Percentiles rank a stretch among this genome's conserved stretches.
Evolutionary conservation across 768 basidiomycete genomes (phyloP).

Genomic region (Lepiota venenata): DNA sequence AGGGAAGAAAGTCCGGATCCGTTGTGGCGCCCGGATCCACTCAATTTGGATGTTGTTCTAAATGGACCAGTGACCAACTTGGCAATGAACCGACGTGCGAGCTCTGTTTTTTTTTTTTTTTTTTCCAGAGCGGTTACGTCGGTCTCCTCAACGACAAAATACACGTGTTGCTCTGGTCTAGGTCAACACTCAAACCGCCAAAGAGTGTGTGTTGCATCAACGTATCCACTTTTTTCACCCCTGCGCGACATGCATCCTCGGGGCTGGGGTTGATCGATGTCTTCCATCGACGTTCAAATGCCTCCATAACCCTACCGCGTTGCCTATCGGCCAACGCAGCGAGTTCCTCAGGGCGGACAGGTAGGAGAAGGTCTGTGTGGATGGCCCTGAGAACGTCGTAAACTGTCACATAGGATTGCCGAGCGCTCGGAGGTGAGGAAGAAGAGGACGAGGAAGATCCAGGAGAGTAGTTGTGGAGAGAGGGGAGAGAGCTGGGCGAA

Average conservation of each 20-base stretch:
- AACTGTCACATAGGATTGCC: slow-evolving; percentile 48
- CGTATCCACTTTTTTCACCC: slow-evolving; percentile 47
- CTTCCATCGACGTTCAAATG: slow-evolving; percentile 45
- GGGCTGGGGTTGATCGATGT: slow-evolving; percentile 28
- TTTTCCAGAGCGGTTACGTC: neutral
- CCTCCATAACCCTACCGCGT: slow-evolving; percentile 33
- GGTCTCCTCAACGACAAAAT: slow-evolving; percentile 44
- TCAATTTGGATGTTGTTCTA: neutral
- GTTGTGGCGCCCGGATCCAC: neutral
- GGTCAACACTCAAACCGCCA: slow-evolving; percentile 44
- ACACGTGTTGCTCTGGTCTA: slow-evolving; percentile 33
- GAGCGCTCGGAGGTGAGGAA: slow-evolving; percentile 38
- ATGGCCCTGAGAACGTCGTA: slow-evolving; percentile 49
- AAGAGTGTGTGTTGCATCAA: slow-evolving; percentile 46
- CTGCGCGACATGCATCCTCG: slow-evolving; percentile 29
- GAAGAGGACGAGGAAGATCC: no score
- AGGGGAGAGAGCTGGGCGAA: no score
- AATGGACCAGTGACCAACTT: neutral
- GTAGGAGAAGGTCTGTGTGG: slow-evolving; percentile 31
- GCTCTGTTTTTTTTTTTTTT: no score
- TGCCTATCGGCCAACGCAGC: slow-evolving; percentile 37
- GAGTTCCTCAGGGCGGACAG: slow-evolving; percentile 41
- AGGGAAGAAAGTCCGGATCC: neutral
- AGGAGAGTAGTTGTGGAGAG: no score
- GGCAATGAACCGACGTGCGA: no score